These are phyloP conservation scores for Kwoniella shandongensis DNA, from an alignment of 768 basidiomycete genomes.

Conservation along the genomic window DNA sequence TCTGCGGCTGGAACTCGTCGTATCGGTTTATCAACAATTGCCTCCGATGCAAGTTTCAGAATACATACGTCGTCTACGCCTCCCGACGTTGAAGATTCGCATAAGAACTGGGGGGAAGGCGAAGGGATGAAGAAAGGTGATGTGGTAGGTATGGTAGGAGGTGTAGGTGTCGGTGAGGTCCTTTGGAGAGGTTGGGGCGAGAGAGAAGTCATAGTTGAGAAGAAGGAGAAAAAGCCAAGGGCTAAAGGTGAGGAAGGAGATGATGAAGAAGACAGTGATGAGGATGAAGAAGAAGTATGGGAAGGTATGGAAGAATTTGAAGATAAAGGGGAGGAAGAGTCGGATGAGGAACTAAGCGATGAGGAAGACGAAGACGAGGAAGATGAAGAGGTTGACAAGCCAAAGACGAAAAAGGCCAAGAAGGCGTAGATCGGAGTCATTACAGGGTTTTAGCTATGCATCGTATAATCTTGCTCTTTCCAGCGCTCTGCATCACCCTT, in stretches of 20 bases:
- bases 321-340: slow-evolving; percentile 20
- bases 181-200: slow-evolving; percentile 31
- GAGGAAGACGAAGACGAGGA: slow-evolving; percentile 8
- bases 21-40: slow-evolving; percentile 16
- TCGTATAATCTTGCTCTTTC: too few species aligned
- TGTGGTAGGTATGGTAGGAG: slow-evolving; percentile 32
- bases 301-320: slow-evolving; percentile 29
- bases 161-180: slow-evolving; percentile 33
- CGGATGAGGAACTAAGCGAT: slow-evolving; percentile 21
- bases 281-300: slow-evolving; percentile 30
- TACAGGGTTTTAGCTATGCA: too few species aligned
- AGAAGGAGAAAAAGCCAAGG: slow-evolving; percentile 6
- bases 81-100: slow-evolving; percentile 4
- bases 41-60: slow-evolving; percentile 28
- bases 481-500: too few species aligned
- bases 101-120: slow-evolving; percentile 6
- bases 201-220: slow-evolving; percentile 6
- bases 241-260: slow-evolving; percentile 14
- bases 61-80: slow-evolving; percentile 31
- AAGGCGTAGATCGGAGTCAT: slow-evolving; percentile 1
- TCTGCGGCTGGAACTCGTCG: background rate
- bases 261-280: slow-evolving; percentile 20
- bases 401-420: slow-evolving; percentile 13
- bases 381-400: slow-evolving; percentile 9
- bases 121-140: slow-evolving; percentile 33